Evolutionary conservation across 257 asterid genomes (phyloP).

Genomic region (Nicotiana obtusifolia): DNA sequence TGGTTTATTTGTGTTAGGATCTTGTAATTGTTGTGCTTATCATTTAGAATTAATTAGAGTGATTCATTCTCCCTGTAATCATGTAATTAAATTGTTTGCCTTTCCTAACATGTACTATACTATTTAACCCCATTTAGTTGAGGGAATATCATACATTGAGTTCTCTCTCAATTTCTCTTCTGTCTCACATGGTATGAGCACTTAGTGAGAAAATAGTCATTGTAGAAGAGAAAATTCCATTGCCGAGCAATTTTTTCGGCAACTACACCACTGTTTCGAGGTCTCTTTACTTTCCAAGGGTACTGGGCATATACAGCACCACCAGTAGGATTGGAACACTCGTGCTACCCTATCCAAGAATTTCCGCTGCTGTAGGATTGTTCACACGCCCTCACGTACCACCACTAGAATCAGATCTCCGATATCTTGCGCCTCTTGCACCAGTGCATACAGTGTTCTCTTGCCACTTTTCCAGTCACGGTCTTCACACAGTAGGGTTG

Average conservation of each 20-base stretch:
- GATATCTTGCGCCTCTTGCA: not conserved
- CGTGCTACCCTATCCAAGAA: not conserved
- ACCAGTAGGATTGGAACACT: not conserved
- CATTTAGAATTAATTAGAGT: not conserved
- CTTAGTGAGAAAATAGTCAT: not conserved
- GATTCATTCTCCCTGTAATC: not conserved
- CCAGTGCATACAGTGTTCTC: not conserved
- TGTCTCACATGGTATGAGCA: not conserved
- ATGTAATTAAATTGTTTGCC: not conserved
- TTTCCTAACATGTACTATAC: not conserved
- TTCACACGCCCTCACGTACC: not conserved
- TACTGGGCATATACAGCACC: not conserved
- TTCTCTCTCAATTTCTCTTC: not conserved
- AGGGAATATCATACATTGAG: not conserved
- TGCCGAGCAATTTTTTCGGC: not conserved
- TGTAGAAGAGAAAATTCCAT: not conserved
- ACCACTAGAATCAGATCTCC: not conserved
- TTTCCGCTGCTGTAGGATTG: not conserved
- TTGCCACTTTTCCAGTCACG: not conserved
- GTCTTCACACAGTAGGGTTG: not conserved
- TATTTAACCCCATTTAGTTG: constrained; percentile 1
- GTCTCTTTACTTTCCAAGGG: not conserved
- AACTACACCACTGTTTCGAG: not conserved
- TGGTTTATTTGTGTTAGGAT: not conserved
- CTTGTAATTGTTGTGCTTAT: not conserved